A percentile compares a stretch with the other conserved stretches of the same genome.
Evolutionary conservation across 2,329 filamentous ascomycete genomes (phyloP).

Genomic region (Lomentospora prolificans): DNA sequence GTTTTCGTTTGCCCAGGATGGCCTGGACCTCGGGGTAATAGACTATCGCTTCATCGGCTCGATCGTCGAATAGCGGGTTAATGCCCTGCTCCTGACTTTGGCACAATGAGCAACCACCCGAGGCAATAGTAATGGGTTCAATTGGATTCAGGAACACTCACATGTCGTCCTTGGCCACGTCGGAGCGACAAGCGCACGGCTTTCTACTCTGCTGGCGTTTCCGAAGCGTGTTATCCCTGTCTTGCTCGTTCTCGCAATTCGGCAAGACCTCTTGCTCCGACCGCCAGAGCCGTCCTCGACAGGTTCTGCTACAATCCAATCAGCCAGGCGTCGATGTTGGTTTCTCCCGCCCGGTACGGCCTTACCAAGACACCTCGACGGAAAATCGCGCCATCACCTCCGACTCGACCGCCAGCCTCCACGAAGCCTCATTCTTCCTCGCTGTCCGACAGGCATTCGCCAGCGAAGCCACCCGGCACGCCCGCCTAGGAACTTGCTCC

Average conservation of each 20-base stretch:
- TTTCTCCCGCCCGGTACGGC: too few species aligned
- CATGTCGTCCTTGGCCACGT: background rate
- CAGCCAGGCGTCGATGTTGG: too few species aligned
- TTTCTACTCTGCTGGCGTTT: background rate
- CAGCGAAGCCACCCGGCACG: background rate
- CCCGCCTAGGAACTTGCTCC: background rate
- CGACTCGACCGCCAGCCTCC: conserved; percentile 1
- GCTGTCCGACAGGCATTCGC: background rate
- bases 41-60: background rate
- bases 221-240: background rate
- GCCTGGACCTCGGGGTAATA: background rate
- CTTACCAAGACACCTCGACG: conserved; percentile 5
- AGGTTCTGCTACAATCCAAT: background rate
- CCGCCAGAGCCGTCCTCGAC: background rate
- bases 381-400: background rate
- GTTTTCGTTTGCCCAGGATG: background rate
- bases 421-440: conserved; percentile 1
- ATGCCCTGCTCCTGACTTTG: conserved; percentile 1
- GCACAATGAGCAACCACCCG: background rate
- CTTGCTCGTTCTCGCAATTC: background rate
- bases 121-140: background rate
- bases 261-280: conserved; percentile 1
- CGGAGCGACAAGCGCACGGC: background rate
- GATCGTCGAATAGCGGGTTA: conserved; percentile 2
- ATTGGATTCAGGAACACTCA: background rate